These are phyloP conservation scores for Pinus albicaulis DNA, from an alignment of 75 land plant species.

Conservation along the genomic window DNA sequence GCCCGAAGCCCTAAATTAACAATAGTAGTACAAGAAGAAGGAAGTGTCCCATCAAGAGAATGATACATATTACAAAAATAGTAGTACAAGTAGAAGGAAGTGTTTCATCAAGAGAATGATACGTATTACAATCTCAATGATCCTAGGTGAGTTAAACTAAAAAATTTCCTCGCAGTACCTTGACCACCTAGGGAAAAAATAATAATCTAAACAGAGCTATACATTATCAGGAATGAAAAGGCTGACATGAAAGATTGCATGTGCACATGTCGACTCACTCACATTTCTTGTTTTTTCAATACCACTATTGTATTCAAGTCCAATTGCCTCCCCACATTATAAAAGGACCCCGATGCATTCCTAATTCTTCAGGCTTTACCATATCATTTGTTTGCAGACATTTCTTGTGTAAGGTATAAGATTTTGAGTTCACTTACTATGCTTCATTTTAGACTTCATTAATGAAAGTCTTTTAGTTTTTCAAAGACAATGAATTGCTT, in stretches of 20 bases:
- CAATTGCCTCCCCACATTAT: neutral
- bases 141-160: no score
- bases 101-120: no score
- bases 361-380: neutral
- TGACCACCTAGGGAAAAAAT: no score
- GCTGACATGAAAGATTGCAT: neutral
- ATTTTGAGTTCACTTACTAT: neutral
- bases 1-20: no score
- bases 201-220: constrained; percentile 15
- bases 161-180: no score
- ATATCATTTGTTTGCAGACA: neutral
- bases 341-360: neutral
- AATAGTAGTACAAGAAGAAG: no score
- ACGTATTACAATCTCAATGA: no score
- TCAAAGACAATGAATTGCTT: neutral
- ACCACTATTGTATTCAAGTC: neutral
- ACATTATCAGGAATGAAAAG: neutral
- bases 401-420: neutral
- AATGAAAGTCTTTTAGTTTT: neutral
- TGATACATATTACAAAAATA: no score
- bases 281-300: no score
- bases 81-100: no score
- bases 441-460: neutral
- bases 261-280: neutral
- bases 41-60: no score